Percentiles rank a stretch among this genome's conserved stretches.
These are phyloP conservation scores for Teratosphaeria destructans DNA, from an alignment of 2,329 filamentous ascomycete genomes.

Conservation along the genomic window DNA sequence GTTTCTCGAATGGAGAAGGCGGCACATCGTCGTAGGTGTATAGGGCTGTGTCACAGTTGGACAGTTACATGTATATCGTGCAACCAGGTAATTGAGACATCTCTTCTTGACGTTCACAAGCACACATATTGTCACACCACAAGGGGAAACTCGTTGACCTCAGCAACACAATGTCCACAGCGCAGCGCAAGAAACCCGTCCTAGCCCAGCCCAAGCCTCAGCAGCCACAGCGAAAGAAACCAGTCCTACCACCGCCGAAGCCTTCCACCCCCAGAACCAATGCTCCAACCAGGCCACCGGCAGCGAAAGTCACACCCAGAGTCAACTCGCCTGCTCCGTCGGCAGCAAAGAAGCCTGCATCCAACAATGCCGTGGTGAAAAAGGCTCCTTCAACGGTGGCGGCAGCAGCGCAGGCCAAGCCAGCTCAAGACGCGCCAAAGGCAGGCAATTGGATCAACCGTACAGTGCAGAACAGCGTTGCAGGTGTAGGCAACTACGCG, in stretches of 20 bases:
- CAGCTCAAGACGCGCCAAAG: not conserved
- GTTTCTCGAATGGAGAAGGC: not conserved
- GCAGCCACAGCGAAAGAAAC: not conserved
- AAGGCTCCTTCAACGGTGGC: constrained; percentile 2
- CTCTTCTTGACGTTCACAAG: not conserved
- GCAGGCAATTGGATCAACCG: constrained; percentile 36
- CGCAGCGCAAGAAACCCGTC: constrained; percentile 3
- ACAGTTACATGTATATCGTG: not conserved
- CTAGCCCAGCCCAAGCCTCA: constrained; percentile 1
- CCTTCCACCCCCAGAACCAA: not conserved
- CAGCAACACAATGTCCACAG: not conserved
- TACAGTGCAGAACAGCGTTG: constrained; percentile 32
- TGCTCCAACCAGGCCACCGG: not conserved
- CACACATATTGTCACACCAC: not conserved
- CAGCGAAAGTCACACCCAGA: not conserved
- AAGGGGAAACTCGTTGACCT: not conserved
- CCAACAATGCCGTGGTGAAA: constrained; percentile 1
- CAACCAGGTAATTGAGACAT: not conserved
- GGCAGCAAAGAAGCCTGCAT: not conserved
- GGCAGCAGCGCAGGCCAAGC: constrained; percentile 4
- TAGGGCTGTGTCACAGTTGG: not conserved
- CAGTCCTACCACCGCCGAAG: not conserved
- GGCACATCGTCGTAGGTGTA: not conserved
- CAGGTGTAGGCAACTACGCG: constrained; percentile 35
- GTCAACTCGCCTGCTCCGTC: not conserved